Base-by-base conservation (phyloP, 2,329 filamentous ascomycete species). In the Diaporthe capsici region DNA sequence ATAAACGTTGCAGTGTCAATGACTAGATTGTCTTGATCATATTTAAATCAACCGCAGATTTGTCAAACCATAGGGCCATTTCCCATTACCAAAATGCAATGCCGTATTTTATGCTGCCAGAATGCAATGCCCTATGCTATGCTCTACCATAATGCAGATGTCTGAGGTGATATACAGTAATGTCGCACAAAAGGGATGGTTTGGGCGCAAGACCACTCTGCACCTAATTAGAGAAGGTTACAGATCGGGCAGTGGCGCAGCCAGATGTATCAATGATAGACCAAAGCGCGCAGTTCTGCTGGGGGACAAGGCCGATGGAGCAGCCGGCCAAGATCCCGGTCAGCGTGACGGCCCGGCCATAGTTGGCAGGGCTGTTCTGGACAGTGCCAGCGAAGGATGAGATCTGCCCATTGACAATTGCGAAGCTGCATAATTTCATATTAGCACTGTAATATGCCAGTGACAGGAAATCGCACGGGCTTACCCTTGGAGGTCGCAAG, bases 401-500 rank as follows among this genome's bases (percentile, higher is more conserved):
- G 28, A 58, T 68, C 60, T 60, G 47, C 9, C 72, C 72, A 12
- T 58, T 68, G 37, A 74, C 72, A 17, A 74, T 67, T 3, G 72
- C 72, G 28, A 74, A 74, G 3, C 72, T 74, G n/a, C 17, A 4
- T 31, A 0, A 10, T 17, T 22, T 13, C 13, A 20, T 17, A 17
- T 67, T 6, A 73, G 44, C 9, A 1, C n/a, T 34, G 34, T 6
- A 1, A 9, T 22, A 1, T 44, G 22, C 9, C 17, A 15, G 5
- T 44, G 22, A 10, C 17, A n/a, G 5, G 28, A 4, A 28, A 4
- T 3, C n/a, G 58, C 12, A 20, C 4, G 25, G 1, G 44, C 60
- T 74, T 58, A 68, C 72, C 72, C 72, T 15, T 74, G 72, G 37
- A 74, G 60, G 47, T 47, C 51, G 28, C 72, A 74, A 25, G 72